A percentile compares a stretch with the other conserved stretches of the same genome.
Evolutionary conservation across 257 asterid genomes (phyloP).

Genomic region (Haberlea rhodopensis): DNA sequence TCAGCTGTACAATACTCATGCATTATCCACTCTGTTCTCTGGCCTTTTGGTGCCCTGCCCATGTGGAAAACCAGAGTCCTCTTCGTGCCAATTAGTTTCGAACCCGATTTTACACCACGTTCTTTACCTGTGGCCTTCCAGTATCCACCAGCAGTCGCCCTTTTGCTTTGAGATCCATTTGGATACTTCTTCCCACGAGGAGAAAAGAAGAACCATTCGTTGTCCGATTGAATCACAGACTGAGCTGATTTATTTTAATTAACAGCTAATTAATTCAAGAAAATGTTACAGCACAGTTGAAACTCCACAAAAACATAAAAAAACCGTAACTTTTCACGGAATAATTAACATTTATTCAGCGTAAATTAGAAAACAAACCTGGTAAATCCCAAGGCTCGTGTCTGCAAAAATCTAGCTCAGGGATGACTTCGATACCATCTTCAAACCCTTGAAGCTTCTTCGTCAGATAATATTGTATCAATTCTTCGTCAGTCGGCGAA

Average conservation of each 20-base stretch:
- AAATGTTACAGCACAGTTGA: neutral
- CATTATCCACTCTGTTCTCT: slow-evolving; percentile 94
- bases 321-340: no score
- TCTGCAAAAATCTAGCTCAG: slow-evolving; percentile 76
- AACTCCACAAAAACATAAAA: neutral
- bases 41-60: slow-evolving; percentile 88
- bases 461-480: slow-evolving; percentile 63
- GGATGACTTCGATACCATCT: slow-evolving; percentile 54
- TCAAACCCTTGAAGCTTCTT: slow-evolving; percentile 58
- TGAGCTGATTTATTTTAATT: slow-evolving; percentile 41
- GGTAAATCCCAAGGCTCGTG: slow-evolving; percentile 97
- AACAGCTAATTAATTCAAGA: slow-evolving; percentile 21
- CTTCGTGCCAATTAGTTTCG: slow-evolving; percentile 65
- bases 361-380: slow-evolving; percentile 34
- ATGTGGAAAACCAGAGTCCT: slow-evolving; percentile 84
- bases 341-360: neutral
- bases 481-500: slow-evolving; percentile 81
- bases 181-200: slow-evolving; percentile 89
- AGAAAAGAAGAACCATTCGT: slow-evolving; percentile 89
- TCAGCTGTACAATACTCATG: slow-evolving; percentile 66
- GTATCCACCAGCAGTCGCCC: slow-evolving; percentile 77
- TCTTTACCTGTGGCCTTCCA: slow-evolving; percentile 97
- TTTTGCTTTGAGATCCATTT: slow-evolving; percentile 77
- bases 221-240: slow-evolving; percentile 61
- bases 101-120: slow-evolving; percentile 64